Base-by-base conservation (phyloP, 2,329 filamentous ascomycete species). In the Laburnicola sp. region DNA sequence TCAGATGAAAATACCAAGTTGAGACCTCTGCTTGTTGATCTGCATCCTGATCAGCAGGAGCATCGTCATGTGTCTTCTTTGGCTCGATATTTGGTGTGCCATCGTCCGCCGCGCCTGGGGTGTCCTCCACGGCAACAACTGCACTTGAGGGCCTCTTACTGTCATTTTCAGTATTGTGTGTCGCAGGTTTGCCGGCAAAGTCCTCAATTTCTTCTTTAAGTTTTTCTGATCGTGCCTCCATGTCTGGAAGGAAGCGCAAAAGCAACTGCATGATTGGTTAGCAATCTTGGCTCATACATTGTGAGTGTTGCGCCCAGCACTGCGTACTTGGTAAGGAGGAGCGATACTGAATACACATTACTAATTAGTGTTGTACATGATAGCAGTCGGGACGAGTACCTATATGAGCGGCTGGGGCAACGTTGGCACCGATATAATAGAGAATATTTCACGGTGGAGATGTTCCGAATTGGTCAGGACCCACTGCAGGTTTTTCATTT, bases 201-300 rank as follows among this genome's bases (percentile, higher is more conserved):
- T 16, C 16, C 16, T 16, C 16, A 16, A 16, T 16, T 23, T 22
- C 27, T 22, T 39, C 32, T 8, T 6, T 22, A 37, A 11, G 21
- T 11, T n/a, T 31, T 48, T 30, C 46, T 43, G 26, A 48, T 30
- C 25, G 25, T 43, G 4, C 84, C 9, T 85, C 85, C 57, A 66
- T 84, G 30, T 32, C 16, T 16, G 16, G 16, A 16, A 16, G 16
- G 16, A 16, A 16, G 16, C 16, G 16, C 16, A 16, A 16, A 16
- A 16, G 16, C 16, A 16, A 16, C 16, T 16, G 16, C 16, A 16
- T 16, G 16, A 16, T 16, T 16, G 16, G 16, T 16, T 16, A 16
- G 16, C 16, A 16, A 16, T 16, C 16, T 16, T 16, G 16, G 16
- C 16, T 16, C 16, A 16, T 16, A 16, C 16, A 16, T 16, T 16